Base-by-base conservation (phyloP, 2,329 filamentous ascomycete species). In the Myriosclerotinia curreyana region DNA sequence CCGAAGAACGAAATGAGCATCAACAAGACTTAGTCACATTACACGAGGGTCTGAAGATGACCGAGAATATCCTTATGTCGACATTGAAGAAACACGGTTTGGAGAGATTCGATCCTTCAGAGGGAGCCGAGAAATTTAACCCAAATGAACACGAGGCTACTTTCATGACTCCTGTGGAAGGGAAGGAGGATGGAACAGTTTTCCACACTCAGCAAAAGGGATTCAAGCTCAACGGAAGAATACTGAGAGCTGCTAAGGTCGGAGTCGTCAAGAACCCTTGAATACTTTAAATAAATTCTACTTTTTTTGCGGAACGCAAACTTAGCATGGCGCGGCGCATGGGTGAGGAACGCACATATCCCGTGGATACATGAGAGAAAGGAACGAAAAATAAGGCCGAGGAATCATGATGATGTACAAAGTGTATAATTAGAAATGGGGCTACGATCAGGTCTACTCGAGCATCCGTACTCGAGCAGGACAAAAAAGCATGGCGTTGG, bases 121-220 rank as follows among this genome's bases (percentile, higher is more conserved):
- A 80, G 44, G 80, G 86, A 69, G 84, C 86, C 71, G 89, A 95
- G 76, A 92, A 91, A 79, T 99, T 99, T 82, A 89, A 99, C 80
- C 93, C 95, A 70, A 97, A 97, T 78, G 84, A 91, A 78, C 95
- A 98, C 77, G 95, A 99, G 82, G 95, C 95, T 46, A 95, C 91
- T 28, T 98, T 98, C 80, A 93, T 96, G 88, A 87, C 91, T 12
- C 91, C 92, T 51, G 86, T 92, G 80, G 84, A 87, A 61, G 92
- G 86, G 71, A 96, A 96, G 83, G 90, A 96, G 77, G 87, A 98
- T 74, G 92, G 91, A 71, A 90, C 87, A 64, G 91, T 97, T 74
- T 95, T 98, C 80, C 87, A 89, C 76, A 92, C 92, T 58, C 94
- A 98, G 83, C 91, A 91, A 78, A 98, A 96, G 83, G 95, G 95